Evolutionary conservation across 1,284 basidiomycete species (phyloP).

Genomic region (Tilletia caries): DNA sequence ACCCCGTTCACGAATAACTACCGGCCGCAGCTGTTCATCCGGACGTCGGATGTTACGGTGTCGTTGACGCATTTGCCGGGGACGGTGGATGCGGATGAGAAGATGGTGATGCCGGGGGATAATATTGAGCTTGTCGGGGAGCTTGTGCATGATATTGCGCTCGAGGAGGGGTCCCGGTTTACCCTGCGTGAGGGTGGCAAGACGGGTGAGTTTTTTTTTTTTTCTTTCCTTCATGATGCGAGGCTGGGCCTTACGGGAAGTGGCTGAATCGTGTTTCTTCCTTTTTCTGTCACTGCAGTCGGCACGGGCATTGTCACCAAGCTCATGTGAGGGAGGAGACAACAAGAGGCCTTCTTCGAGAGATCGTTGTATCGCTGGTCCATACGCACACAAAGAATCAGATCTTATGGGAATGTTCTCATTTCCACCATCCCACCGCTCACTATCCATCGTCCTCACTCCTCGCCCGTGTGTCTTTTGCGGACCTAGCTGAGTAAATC

Average conservation of each 20-base stretch:
- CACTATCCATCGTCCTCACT: no score
- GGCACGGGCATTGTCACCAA: slow-evolving; percentile 51
- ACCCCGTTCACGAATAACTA: slow-evolving; percentile 97
- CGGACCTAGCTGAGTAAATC: no score
- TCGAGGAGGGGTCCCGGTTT: slow-evolving; percentile 90
- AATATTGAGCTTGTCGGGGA: slow-evolving; percentile 89
- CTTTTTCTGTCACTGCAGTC: slow-evolving; percentile 20
- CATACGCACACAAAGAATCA: no score
- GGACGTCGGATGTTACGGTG: slow-evolving; percentile 91
- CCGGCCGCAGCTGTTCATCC: slow-evolving; percentile 91
- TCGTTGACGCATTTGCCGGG: slow-evolving; percentile 81
- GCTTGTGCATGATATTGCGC: slow-evolving; percentile 81
- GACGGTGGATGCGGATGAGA: slow-evolving; percentile 56
- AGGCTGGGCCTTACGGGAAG: no score
- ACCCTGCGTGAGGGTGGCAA: slow-evolving; percentile 95
- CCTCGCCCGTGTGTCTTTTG: no score
- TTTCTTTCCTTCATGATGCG: neutral
- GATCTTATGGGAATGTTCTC: no score
- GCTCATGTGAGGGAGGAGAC: neutral
- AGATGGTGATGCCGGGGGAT: slow-evolving; percentile 94
- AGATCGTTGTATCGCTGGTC: no score
- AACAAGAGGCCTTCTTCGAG: no score
- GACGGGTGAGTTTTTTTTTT: slow-evolving; percentile 57
- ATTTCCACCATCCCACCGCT: no score
- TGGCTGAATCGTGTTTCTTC: neutral